A percentile compares a stretch with the other conserved stretches of the same genome.
Conservation (phyloP, 768 basidiomycete genomes). For the Podaxis sp. region DNA sequence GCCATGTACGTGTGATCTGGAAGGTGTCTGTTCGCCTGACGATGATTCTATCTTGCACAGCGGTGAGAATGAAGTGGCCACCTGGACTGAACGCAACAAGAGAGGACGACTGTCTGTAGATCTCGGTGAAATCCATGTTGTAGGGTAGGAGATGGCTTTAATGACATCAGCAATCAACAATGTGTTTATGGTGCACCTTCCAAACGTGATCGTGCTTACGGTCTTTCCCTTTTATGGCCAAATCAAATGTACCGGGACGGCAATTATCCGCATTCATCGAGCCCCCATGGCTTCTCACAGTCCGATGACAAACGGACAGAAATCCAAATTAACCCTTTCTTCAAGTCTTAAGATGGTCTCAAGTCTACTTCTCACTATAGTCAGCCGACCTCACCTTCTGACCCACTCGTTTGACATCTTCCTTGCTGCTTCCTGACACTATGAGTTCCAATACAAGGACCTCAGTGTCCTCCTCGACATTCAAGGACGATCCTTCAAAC, state of each 20-base stretch:
- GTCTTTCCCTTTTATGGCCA: background rate
- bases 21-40: slow-evolving; percentile 84
- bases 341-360: slow-evolving; percentile 5
- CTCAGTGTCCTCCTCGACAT: slow-evolving; percentile 20
- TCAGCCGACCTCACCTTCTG: background rate
- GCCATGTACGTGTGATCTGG: slow-evolving; percentile 81
- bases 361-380: background rate
- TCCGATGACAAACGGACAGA: slow-evolving; percentile 14
- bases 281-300: background rate
- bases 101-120: slow-evolving; percentile 71
- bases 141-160: slow-evolving; percentile 1
- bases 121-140: slow-evolving; percentile 83
- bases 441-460: slow-evolving; percentile 13
- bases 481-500: slow-evolving; percentile 11
- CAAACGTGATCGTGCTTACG: slow-evolving; percentile 8
- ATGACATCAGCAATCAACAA: background rate
- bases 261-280: background rate
- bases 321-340: background rate
- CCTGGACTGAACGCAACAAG: slow-evolving; percentile 85
- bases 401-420: background rate
- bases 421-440: background rate
- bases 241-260: background rate
- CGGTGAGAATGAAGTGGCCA: slow-evolving; percentile 82
- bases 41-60: slow-evolving; percentile 76
- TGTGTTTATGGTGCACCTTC: background rate